phyloP scores from a whole-genome alignment of 2,329 filamentous ascomycete species.

The Ceratocystis eucalypticola region DNA sequence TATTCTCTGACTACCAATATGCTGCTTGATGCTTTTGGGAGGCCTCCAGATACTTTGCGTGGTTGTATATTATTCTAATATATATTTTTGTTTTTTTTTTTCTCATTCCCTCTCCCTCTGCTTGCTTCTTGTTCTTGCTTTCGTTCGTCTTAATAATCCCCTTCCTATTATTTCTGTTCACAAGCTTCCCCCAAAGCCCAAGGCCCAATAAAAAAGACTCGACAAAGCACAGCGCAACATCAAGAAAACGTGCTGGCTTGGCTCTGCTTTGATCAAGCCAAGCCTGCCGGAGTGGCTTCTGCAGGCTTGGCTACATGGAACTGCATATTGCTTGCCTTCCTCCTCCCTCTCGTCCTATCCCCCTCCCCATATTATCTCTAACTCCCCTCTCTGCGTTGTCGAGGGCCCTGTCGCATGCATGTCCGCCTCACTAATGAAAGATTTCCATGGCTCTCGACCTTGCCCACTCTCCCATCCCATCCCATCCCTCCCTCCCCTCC shows the following conservation, averaged over 20 bases:
- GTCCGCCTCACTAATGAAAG: no score
- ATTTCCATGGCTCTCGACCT: no score
- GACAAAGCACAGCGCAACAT: background rate
- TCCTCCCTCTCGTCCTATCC: background rate
- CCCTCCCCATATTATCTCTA: no score
- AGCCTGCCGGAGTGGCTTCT: background rate
- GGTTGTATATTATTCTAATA: no score
- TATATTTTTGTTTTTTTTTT: background rate
- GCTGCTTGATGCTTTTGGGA: background rate
- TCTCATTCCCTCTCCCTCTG: background rate
- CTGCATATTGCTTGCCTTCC: background rate
- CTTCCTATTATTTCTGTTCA: background rate
- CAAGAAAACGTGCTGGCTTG: background rate
- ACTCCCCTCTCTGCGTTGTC: background rate
- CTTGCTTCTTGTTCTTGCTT: background rate
- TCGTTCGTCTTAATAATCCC: background rate
- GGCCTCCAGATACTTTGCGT: background rate
- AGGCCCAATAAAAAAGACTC: background rate
- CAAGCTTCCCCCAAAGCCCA: no score
- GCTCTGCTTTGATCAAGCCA: background rate
- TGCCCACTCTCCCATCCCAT: no score
- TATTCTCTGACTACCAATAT: background rate
- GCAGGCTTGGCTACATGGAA: conserved; percentile 7
- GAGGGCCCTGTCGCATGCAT: background rate
- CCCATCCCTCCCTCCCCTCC: no score